A percentile compares a stretch with the other conserved stretches of the same genome.
These are phyloP conservation scores for Geoglossum cookeanum DNA, from an alignment of 2,329 filamentous ascomycete genomes.

Conservation along the genomic window DNA sequence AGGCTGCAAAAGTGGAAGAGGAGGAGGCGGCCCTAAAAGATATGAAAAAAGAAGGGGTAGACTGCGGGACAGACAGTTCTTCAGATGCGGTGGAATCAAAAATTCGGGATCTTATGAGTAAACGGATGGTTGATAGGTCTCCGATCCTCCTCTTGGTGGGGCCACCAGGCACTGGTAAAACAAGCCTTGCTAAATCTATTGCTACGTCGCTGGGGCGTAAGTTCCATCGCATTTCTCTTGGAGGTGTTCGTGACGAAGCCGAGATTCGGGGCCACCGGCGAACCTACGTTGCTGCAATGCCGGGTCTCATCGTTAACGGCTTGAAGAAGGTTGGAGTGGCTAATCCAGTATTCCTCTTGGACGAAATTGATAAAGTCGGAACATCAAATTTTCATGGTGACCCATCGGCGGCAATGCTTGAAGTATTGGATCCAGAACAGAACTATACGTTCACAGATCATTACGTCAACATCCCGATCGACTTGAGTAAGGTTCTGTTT, in stretches of 20 bases:
- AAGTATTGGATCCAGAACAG: slow-evolving; percentile 93
- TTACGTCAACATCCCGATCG: slow-evolving; percentile 88
- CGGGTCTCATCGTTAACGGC: slow-evolving; percentile 80
- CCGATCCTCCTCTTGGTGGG: slow-evolving; percentile 87
- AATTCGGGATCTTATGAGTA: slow-evolving; percentile 56
- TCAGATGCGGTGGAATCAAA: slow-evolving; percentile 37
- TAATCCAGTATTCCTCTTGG: slow-evolving; percentile 86
- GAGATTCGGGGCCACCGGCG: slow-evolving; percentile 89
- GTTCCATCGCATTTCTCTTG: slow-evolving; percentile 92
- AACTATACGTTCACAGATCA: slow-evolving; percentile 91
- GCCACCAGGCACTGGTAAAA: slow-evolving; percentile 90
- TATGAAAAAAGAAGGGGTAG: slow-evolving; percentile 31
- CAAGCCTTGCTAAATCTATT: slow-evolving; percentile 80
- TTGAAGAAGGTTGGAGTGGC: slow-evolving; percentile 88
- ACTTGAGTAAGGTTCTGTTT: slow-evolving; percentile 90
- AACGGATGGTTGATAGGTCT: slow-evolving; percentile 82
- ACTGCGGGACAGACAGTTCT: slow-evolving; percentile 33
- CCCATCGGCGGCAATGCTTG: slow-evolving; percentile 90
- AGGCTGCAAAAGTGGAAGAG: slow-evolving; percentile 35
- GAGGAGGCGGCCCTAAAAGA: slow-evolving; percentile 14
- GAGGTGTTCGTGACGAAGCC: slow-evolving; percentile 87
- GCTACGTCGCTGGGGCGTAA: slow-evolving; percentile 82
- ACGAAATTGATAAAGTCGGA: slow-evolving; percentile 96
- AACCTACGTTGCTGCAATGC: slow-evolving; percentile 98
- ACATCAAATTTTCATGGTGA: slow-evolving; percentile 85